Base-by-base conservation (phyloP, 1,284 basidiomycete genomes). In the Cutaneotrichosporon arboriforme region DNA sequence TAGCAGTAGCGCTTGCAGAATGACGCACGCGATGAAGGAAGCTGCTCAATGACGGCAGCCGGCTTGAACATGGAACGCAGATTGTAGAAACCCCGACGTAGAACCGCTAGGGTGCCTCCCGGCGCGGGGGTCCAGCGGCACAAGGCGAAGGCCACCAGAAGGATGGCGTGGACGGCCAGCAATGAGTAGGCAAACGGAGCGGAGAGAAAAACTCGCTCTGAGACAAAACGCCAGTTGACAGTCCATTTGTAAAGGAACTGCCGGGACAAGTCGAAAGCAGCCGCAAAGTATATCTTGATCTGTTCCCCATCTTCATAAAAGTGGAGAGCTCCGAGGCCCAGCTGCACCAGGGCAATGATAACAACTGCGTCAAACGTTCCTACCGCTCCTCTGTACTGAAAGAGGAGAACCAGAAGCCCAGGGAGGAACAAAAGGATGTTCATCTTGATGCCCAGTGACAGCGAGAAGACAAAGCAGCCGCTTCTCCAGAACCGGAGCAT, bases 161-260 rank as follows among this genome's bases (percentile, higher is more conserved):
- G 73, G 0, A 72, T 17, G 1, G 83, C 69, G 66, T 98, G 94
- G 9, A 80, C 81, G 4, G 80, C 59, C 7, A 97, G 76, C 17
- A 98, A 78, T 0, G 76, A 70, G 35, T 70, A 76, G 0, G 90
- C 84, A 74, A 87, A 88, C 18, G 62, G 64, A 3, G 74, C 69
- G 55, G 82, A 85, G 41, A 90, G 73, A 75, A 98, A 98, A 0
- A 75, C 77, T 13, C 81, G 76, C 68, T 93, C 88, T 20, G 81
- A 75, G 1, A 98, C 62, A 66, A 97, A 88, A 34, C 90, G 81
- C 93, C 96, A 98, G 69, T 98, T 98, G 58, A 97, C 93, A 0
- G 94, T 97, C 94, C 94, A 99, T 69, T 89, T 84, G 77, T 89
- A 96, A 35, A 96, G 76, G 76, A 99, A 99, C 13, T 84, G 80